Conservation (phyloP, 805 yeast genomes). For the Yarrowia alimentaria region DNA sequence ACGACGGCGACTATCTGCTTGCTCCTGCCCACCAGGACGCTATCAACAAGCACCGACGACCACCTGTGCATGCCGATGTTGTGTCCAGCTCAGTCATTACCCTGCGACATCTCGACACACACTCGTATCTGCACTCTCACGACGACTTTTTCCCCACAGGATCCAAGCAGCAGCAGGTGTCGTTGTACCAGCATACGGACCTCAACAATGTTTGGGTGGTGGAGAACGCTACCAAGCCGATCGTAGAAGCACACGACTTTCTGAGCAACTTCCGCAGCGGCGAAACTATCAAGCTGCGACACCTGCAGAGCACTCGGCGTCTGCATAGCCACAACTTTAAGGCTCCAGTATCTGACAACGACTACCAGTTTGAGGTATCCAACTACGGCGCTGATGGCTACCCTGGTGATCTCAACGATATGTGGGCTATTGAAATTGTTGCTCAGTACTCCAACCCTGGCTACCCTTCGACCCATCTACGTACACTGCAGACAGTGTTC, state of each 20-base stretch:
- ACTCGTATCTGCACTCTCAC: slow-evolving; percentile 70
- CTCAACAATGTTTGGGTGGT: slow-evolving; percentile 69
- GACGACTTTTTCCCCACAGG: slow-evolving; percentile 52
- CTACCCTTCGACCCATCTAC: slow-evolving; percentile 37
- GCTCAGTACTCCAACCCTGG: slow-evolving; percentile 38
- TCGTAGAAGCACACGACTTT: slow-evolving; percentile 37
- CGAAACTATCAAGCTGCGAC: slow-evolving; percentile 47
- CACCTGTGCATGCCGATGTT: slow-evolving; percentile 50
- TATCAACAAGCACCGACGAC: slow-evolving; percentile 39
- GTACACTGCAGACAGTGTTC: slow-evolving; percentile 55
- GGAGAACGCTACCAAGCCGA: slow-evolving; percentile 41
- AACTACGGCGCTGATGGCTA: slow-evolving; percentile 55
- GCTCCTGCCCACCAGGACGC: slow-evolving; percentile 56
- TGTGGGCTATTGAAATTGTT: slow-evolving; percentile 52
- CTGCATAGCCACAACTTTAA: slow-evolving; percentile 33
- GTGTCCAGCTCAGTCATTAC: slow-evolving; percentile 64
- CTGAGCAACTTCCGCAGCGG: slow-evolving; percentile 44
- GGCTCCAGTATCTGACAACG: slow-evolving; percentile 33
- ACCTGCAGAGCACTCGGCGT: slow-evolving; percentile 37
- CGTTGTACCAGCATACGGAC: slow-evolving; percentile 52
- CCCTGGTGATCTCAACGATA: slow-evolving; percentile 56
- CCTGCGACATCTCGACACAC: slow-evolving; percentile 58
- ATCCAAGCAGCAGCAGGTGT: slow-evolving; percentile 64
- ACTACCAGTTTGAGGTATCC: slow-evolving; percentile 34
- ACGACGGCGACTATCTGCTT: slow-evolving; percentile 52